These are phyloP conservation scores for Ganoderma multipileum DNA, from an alignment of 1,284 basidiomycete species.

Conservation along the genomic window DNA sequence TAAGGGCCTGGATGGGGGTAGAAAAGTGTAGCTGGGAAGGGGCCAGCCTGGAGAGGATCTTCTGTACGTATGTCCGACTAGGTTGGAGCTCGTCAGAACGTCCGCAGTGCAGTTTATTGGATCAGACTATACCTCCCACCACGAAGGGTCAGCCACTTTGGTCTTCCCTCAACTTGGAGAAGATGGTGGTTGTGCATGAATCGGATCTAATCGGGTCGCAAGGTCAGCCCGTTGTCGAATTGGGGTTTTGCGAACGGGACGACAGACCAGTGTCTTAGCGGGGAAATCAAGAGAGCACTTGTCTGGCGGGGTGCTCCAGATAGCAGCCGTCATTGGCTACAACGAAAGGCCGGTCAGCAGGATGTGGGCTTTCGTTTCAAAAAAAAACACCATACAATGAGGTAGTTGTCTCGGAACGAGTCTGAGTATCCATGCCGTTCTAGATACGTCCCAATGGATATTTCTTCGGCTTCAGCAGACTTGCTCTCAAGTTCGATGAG, in stretches of 20 bases:
- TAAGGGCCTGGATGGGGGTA: constrained; percentile 57
- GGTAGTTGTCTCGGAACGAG: constrained; percentile 79
- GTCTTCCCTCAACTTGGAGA: constrained; percentile 77
- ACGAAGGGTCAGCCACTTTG: constrained; percentile 78
- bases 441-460: constrained; percentile 78
- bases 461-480: constrained; percentile 40
- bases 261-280: constrained; percentile 66
- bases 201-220: constrained; percentile 50
- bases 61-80: constrained; percentile 72
- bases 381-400: constrained; percentile 66
- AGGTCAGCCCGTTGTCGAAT: background rate
- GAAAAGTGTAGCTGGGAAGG: constrained; percentile 63
- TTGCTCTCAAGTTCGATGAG: constrained; percentile 37
- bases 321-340: constrained; percentile 82
- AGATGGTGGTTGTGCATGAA: constrained; percentile 87
- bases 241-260: background rate
- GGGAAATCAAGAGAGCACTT: constrained; percentile 78
- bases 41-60: constrained; percentile 65
- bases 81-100: constrained; percentile 6
- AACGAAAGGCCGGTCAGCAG: constrained; percentile 8
- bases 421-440: constrained; percentile 71
- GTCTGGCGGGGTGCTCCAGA: constrained; percentile 84
- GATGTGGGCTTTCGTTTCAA: constrained; percentile 2
- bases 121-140: constrained; percentile 65
- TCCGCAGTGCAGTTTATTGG: background rate